A percentile compares a stretch with the other conserved stretches of the same genome.
phyloP scores from a whole-genome alignment of 192 early-diverging fungal genomes.

The Backusella circina region DNA sequence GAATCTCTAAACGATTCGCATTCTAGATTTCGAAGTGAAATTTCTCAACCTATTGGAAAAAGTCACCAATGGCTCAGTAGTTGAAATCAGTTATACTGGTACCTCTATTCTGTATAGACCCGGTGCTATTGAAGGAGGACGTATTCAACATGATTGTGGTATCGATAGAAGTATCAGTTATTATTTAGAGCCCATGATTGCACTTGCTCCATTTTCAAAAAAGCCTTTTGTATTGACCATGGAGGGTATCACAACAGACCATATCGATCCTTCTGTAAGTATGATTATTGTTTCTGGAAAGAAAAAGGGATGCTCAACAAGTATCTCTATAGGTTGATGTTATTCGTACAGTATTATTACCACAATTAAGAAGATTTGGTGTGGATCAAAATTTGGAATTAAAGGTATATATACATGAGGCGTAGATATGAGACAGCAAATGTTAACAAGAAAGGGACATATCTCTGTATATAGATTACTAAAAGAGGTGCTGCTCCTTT shows the following conservation, averaged over 20 bases:
- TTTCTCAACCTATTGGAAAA: conserved; percentile 92
- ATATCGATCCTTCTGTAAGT: conserved; percentile 83
- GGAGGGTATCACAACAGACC: conserved; percentile 91
- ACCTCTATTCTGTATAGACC: conserved; percentile 84
- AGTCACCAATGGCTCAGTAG: conserved; percentile 85
- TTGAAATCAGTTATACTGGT: conserved; percentile 95
- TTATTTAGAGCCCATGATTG: conserved; percentile 89
- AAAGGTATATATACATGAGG: conserved; percentile 44
- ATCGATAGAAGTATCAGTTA: conserved; percentile 86
- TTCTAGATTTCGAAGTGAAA: conserved; percentile 83
- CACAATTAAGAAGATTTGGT: conserved; percentile 83
- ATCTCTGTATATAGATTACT: conserved; percentile 63
- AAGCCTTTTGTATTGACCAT: conserved; percentile 77
- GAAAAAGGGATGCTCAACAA: too few relatives aligned
- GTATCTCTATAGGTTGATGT: conserved; percentile 64
- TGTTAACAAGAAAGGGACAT: neutral
- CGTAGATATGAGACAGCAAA: neutral
- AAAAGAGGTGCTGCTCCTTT: conserved; percentile 87
- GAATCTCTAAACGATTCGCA: neutral
- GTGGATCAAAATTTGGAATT: conserved; percentile 81
- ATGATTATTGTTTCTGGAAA: too few relatives aligned
- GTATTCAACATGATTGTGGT: conserved; percentile 84
- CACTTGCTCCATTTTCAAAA: conserved; percentile 92
- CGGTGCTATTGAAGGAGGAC: conserved; percentile 87
- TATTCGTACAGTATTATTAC: conserved; percentile 85